Conservation (phyloP, 192 early-diverging fungal genomes). For the Linnemannia exigua region DNA sequence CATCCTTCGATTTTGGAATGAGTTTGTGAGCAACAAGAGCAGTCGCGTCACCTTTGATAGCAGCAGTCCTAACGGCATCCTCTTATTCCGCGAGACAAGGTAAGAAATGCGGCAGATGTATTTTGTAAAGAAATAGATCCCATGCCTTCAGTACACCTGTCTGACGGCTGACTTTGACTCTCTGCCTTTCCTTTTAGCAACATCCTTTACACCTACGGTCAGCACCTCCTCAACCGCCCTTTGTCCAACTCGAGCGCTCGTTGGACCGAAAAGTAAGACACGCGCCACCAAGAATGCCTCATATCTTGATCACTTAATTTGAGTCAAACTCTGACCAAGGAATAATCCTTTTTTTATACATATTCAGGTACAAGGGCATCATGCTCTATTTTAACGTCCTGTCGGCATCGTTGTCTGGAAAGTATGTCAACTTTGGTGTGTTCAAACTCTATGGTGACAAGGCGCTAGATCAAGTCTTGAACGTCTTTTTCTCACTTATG, state of each 20-base stretch:
- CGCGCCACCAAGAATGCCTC: neutral
- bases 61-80: slow-evolving; percentile 88
- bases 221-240: slow-evolving; percentile 40
- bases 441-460: slow-evolving; percentile 90
- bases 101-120: slow-evolving; percentile 58
- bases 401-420: slow-evolving; percentile 76
- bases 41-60: slow-evolving; percentile 88
- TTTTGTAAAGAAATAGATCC: neutral
- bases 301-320: slow-evolving; percentile 4
- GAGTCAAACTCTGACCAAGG: neutral
- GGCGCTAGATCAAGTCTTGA: slow-evolving; percentile 77
- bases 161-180: neutral
- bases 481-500: slow-evolving; percentile 77
- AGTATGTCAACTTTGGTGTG: slow-evolving; percentile 94
- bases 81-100: slow-evolving; percentile 91
- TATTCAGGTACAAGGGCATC: slow-evolving; percentile 80
- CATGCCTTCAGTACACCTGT: neutral
- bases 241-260: slow-evolving; percentile 25
- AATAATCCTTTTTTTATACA: neutral
- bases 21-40: slow-evolving; percentile 87
- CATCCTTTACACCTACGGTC: slow-evolving; percentile 47
- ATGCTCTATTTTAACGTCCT: slow-evolving; percentile 81
- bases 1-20: slow-evolving; percentile 81
- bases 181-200: slow-evolving; percentile 15
- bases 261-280: slow-evolving; percentile 53